A percentile compares a stretch with the other conserved stretches of the same genome.
Evolutionary conservation across 106 monocot species (phyloP).

Genomic region (Dendrobium huoshanense): DNA sequence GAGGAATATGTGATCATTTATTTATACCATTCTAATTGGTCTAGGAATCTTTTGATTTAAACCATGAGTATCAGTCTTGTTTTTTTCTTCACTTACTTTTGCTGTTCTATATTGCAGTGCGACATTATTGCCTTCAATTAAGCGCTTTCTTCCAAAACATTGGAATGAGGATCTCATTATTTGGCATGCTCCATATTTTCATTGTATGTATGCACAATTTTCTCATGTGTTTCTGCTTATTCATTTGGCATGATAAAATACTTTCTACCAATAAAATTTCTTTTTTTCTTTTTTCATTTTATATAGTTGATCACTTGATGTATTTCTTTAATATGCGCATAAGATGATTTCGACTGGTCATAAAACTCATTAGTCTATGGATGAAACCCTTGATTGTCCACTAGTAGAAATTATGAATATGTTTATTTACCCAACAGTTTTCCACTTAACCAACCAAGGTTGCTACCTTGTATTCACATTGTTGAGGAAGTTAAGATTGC

Average conservation of each 20-base stretch:
- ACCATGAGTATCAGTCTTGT: background rate
- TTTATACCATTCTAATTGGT: background rate
- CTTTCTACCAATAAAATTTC: background rate
- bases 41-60: background rate
- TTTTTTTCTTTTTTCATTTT: background rate
- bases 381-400: background rate
- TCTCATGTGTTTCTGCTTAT: background rate
- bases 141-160: slow-evolving; percentile 67
- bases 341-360: background rate
- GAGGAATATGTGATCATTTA: background rate
- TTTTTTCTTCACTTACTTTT: background rate
- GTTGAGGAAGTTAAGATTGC: background rate
- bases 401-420: background rate
- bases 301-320: background rate
- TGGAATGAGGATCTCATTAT: slow-evolving; percentile 77
- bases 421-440: background rate
- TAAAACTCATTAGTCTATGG: background rate
- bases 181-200: slow-evolving; percentile 66
- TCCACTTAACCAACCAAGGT: background rate
- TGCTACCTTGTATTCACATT: background rate
- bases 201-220: slow-evolving; percentile 42
- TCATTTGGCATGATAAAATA: background rate
- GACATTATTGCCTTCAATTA: slow-evolving; percentile 75
- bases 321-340: no score
- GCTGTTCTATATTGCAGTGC: slow-evolving; percentile 46